Base-by-base conservation (phyloP, 495 filamentous ascomycete genomes). In the Gamarada debralockiae region DNA sequence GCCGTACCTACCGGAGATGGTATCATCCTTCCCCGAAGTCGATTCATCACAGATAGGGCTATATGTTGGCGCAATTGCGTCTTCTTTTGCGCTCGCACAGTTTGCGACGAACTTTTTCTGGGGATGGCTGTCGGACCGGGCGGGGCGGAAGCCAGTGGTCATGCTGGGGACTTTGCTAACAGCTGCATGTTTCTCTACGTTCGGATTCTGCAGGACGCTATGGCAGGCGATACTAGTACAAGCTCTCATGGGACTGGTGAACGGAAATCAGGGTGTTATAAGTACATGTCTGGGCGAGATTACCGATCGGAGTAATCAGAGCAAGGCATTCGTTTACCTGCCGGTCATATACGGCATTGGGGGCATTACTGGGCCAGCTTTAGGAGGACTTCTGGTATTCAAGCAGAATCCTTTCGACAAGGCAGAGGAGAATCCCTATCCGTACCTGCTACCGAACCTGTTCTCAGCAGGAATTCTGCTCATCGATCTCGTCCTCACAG, bases 1-100 rank as follows among this genome's bases (percentile, higher is more conserved):
- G n/a, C 93, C 93, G 0, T 98, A 98, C 67, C 80, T 98, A 0
- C 93, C 93, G 0, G 80, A 90, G 51, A 97, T 97, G 92, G 82
- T 87, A 1, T 81, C 84, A 9, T 83, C 79, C 6, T 97, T 98
- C 59, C 86, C 89, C 3, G 87, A 90, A 55, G 85, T 96, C 24
- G 73, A 85, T 20, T 60, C 73, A 21, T 75, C 71, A 0, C 71
- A 88, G 52, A 86, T 90, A 20, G 93, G 93, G 5, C 64, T 97
- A 29, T 97, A 96, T 66, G 92, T 97, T 14, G 93, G 93, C 21
- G 70, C 86, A 37, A 84, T 97, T 37, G 95, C 90, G 0, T 95
- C 89, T 2, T 77, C 88, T 0, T 98, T 97, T 68, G 93, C 93
- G 4, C 69, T 95, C 25, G 95, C 93, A 10, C 93, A 98, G 67